Percentiles rank a stretch among this genome's conserved stretches.
phyloP scores from a whole-genome alignment of 345 rosid genomes.

The Capsella bursapastoris region DNA sequence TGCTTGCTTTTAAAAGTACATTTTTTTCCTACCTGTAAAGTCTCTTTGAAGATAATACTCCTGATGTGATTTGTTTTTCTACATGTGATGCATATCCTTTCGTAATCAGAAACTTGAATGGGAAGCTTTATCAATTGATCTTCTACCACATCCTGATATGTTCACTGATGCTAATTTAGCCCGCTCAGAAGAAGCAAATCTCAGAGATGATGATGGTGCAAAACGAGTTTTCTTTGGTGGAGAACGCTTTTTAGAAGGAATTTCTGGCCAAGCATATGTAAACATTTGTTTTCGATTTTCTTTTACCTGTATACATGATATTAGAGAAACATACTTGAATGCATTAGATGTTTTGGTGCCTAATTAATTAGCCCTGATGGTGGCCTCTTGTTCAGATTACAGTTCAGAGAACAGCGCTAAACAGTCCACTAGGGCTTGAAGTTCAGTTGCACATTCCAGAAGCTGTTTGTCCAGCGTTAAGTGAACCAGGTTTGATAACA shows the following conservation, averaged over 20 bases:
- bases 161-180: conserved; percentile 89
- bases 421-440: conserved; percentile 95
- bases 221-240: conserved; percentile 99
- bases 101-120: conserved; percentile 91
- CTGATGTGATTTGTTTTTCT: conserved; percentile 29
- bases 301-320: conserved; percentile 19
- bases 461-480: conserved; percentile 97
- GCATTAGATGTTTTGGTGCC: conserved; percentile 20
- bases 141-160: conserved; percentile 99
- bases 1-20: conserved; percentile 9
- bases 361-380: conserved; percentile 33
- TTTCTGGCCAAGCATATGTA: conserved; percentile 97
- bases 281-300: conserved; percentile 38
- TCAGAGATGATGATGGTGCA: conserved; percentile 98
- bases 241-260: conserved; percentile 95
- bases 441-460: conserved; percentile 93
- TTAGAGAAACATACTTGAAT: conserved; percentile 6
- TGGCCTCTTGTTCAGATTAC: conserved; percentile 68
- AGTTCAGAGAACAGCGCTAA: conserved; percentile 89
- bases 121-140: conserved; percentile 96
- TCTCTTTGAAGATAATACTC: conserved; percentile 24
- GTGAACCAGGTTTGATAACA: conserved; percentile 82
- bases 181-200: conserved; percentile 61
- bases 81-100: conserved; percentile 48
- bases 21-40: conserved; percentile 18